Evolutionary conservation across 2,329 filamentous ascomycete species (phyloP), one percentile per base, ranked within the genome.

Genomic region (Helotiales sp.): DNA sequence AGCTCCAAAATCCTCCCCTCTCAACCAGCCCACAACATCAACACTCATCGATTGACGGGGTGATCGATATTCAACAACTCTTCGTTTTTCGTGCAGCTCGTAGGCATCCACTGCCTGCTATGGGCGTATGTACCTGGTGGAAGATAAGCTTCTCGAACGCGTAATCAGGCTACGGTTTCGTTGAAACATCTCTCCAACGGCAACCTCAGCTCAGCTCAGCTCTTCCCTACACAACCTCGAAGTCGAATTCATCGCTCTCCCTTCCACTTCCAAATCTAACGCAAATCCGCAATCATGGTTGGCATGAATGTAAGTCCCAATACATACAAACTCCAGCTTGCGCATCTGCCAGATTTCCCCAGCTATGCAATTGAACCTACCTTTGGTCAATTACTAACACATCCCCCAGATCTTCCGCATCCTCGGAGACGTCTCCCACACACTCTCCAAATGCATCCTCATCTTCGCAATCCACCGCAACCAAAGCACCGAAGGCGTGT

Each of bases 391-490:
- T 4, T 45, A 34, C 52, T 65, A 37, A 67, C 47, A 26, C 32
- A 40, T 22, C 28, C 26, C 11, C 47, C 55, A 78, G 76, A 73
- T 85, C 67, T 90, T 97, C 80, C 92, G 93, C 75, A 86, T 96
- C 75, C 79, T 93, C 75, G 95, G 88, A 77, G 95, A 98, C 79
- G 80, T 95, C 74, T 93, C 91, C 75, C 95, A 98, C 78, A 87
- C 93, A 54, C 84, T 89, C 58, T 96, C 93, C 65, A 97, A 97
- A 85, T 88, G 90, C 78, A 96, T 97, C 77, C 86, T 97, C 74
- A 93, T 97, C 81, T 92, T 90, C 82, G 89, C 93, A 64, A 97
- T 97, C 75, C 93, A 97, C 80, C 87, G 87, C 72, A 97, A 97
- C 77, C 87, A 87, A 77, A 96, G 91, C 78, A 91, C 93, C 57